Conservation (phyloP, 148 eudicot genomes). For the Fagopyrum tataricum region DNA sequence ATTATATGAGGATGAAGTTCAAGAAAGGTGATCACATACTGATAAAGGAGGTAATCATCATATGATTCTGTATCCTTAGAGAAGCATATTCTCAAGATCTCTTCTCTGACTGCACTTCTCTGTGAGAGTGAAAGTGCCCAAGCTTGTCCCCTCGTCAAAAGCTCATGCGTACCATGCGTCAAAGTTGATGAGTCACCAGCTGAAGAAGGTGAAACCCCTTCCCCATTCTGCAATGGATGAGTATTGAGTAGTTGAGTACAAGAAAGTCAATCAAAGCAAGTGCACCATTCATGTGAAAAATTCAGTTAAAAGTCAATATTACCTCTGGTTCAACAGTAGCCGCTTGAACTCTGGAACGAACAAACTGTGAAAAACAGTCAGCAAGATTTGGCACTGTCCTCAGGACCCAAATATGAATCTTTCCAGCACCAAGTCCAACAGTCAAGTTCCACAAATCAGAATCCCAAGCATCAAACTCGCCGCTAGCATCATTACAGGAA, state of each 20-base stretch:
- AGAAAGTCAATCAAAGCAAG: neutral
- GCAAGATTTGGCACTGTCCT: conserved; percentile 62
- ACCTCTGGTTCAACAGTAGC: conserved; percentile 41
- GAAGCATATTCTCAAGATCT: conserved; percentile 49
- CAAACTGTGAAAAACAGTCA: conserved; percentile 58
- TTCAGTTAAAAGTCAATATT: conserved; percentile 3
- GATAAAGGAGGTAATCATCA: conserved; percentile 51
- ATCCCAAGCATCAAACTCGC: conserved; percentile 40
- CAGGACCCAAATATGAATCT: conserved; percentile 70
- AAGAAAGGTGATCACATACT: conserved; percentile 34
- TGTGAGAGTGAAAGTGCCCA: conserved; percentile 81
- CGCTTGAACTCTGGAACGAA: conserved; percentile 42
- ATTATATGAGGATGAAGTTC: neutral
- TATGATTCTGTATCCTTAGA: conserved; percentile 31
- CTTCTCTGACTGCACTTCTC: conserved; percentile 50
- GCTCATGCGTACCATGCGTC: conserved; percentile 23
- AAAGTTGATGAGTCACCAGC: conserved; percentile 21
- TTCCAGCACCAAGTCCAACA: conserved; percentile 50
- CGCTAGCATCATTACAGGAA: conserved; percentile 38
- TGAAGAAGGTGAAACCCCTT: conserved; percentile 37
- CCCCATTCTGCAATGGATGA: conserved; percentile 30
- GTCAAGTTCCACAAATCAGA: conserved; percentile 31
- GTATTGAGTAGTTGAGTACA: neutral
- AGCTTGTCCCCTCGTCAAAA: conserved; percentile 65
- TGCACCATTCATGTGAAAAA: neutral